A percentile compares a stretch with the other conserved stretches of the same genome.
Evolutionary conservation across 2,329 filamentous ascomycete species (phyloP).

Genomic region (Cephalotrichum gorgonifer): DNA sequence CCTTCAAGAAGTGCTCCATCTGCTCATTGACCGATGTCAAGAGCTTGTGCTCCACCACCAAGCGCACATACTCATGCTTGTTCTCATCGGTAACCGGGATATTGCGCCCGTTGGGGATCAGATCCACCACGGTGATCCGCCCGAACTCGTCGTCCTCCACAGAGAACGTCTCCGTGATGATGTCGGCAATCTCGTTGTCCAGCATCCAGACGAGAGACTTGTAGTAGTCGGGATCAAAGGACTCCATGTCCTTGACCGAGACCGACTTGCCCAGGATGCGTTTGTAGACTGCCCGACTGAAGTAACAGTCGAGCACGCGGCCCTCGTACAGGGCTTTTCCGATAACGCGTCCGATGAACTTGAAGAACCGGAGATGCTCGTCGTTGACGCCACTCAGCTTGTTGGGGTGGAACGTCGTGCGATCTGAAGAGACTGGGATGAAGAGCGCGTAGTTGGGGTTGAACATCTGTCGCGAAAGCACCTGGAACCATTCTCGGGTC

Average conservation of each 20-base stretch:
- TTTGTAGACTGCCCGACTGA: conserved; percentile 97
- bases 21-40: conserved; percentile 88
- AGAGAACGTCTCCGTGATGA: conserved; percentile 93
- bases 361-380: conserved; percentile 96
- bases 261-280: conserved; percentile 90
- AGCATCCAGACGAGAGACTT: conserved; percentile 98
- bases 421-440: conserved; percentile 90
- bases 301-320: conserved; percentile 93
- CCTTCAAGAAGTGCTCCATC: conserved; percentile 83
- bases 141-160: conserved; percentile 92
- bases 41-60: conserved; percentile 89
- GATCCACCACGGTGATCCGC: conserved; percentile 75
- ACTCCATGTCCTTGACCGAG: conserved; percentile 99
- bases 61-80: conserved; percentile 93
- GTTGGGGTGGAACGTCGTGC: conserved; percentile 98
- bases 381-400: conserved; percentile 87
- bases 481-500: conserved; percentile 98
- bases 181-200: conserved; percentile 95
- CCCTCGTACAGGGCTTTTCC: conserved; percentile 97
- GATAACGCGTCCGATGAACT: conserved; percentile 97
- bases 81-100: conserved; percentile 95
- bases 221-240: conserved; percentile 96
- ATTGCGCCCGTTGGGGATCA: conserved; percentile 79
- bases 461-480: conserved; percentile 96
- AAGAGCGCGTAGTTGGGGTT: conserved; percentile 96